A percentile compares a stretch with the other conserved stretches of the same genome.
Conservation (phyloP, 2,329 filamentous ascomycete genomes). For the Aspergillus transmontanensis region DNA sequence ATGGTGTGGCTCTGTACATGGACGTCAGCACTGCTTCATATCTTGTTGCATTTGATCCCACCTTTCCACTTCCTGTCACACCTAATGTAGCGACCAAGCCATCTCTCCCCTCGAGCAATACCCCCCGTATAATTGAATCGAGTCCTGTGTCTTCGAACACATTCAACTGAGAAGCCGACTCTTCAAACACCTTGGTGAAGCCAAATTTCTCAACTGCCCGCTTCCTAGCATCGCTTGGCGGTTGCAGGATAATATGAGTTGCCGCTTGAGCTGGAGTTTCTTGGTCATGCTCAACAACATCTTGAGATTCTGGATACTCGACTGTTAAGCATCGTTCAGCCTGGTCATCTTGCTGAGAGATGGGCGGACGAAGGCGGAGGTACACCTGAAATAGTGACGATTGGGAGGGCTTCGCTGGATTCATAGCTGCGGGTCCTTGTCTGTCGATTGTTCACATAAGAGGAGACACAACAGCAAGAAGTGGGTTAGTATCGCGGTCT, state of each 20-base stretch:
- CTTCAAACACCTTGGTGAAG: constrained; percentile 91
- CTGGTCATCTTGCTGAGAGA: constrained; percentile 40
- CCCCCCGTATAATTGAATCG: constrained; percentile 74
- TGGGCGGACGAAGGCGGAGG: constrained; percentile 76
- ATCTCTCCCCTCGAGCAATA: constrained; percentile 82
- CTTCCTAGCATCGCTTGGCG: constrained; percentile 78
- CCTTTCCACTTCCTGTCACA: constrained; percentile 95
- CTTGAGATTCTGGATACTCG: constrained; percentile 55
- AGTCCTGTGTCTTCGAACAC: constrained; percentile 81
- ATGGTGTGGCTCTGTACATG: constrained; percentile 85
- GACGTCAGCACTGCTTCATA: not conserved
- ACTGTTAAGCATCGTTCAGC: constrained; percentile 75
- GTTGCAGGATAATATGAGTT: constrained; percentile 75
- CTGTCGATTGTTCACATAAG: not conserved
- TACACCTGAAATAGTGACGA: constrained; percentile 86
- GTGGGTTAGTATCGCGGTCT: not conserved
- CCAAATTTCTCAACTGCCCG: constrained; percentile 90
- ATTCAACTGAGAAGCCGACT: constrained; percentile 80
- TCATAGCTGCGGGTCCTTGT: constrained; percentile 34
- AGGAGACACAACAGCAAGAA: constrained; percentile 1
- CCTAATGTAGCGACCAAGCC: constrained; percentile 88
- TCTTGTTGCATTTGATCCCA: constrained; percentile 39
- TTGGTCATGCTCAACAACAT: constrained; percentile 39
- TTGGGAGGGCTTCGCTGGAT: constrained; percentile 47
- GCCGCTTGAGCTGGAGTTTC: constrained; percentile 40